phyloP scores from a whole-genome alignment of 805 yeast genomes.

The Kuraishia capsulata region DNA sequence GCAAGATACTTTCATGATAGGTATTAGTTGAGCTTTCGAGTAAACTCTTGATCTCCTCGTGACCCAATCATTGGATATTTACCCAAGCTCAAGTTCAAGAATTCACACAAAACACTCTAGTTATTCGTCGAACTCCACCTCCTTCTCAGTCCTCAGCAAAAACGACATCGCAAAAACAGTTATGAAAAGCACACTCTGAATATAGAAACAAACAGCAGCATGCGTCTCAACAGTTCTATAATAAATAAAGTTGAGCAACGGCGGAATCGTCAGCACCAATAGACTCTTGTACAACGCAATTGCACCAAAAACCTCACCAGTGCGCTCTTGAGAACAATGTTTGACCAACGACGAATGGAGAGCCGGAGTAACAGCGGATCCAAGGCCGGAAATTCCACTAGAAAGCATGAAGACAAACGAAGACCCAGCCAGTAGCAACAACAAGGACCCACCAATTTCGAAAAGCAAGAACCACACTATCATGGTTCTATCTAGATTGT shows the following conservation, averaged over 20 bases:
- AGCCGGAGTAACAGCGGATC: conserved; percentile 46
- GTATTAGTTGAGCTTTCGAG: too few species aligned
- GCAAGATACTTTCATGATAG: too few species aligned
- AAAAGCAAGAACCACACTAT: conserved; percentile 21
- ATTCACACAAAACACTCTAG: too few species aligned
- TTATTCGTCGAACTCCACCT: not conserved
- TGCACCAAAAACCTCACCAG: conserved; percentile 71
- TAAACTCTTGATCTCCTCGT: too few species aligned
- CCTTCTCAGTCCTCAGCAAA: not conserved
- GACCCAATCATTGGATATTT: too few species aligned
- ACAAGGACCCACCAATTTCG: conserved; percentile 29
- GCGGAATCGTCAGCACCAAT: conserved; percentile 38
- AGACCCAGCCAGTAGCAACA: conserved; percentile 22
- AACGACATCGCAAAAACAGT: not conserved
- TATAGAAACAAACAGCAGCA: not conserved
- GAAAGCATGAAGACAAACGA: conserved; percentile 21
- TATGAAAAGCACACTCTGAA: not conserved
- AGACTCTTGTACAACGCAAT: conserved; percentile 49
- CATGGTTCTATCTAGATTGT: conserved; percentile 23
- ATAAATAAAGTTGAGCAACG: conserved; percentile 37
- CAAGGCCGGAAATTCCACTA: conserved; percentile 32
- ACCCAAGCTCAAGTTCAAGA: too few species aligned
- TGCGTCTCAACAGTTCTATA: conserved; percentile 25
- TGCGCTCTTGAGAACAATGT: conserved; percentile 45
- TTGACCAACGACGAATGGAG: conserved; percentile 52